Base-by-base conservation (phyloP, 805 yeast species). In the Diddensiella santjacobensis region DNA sequence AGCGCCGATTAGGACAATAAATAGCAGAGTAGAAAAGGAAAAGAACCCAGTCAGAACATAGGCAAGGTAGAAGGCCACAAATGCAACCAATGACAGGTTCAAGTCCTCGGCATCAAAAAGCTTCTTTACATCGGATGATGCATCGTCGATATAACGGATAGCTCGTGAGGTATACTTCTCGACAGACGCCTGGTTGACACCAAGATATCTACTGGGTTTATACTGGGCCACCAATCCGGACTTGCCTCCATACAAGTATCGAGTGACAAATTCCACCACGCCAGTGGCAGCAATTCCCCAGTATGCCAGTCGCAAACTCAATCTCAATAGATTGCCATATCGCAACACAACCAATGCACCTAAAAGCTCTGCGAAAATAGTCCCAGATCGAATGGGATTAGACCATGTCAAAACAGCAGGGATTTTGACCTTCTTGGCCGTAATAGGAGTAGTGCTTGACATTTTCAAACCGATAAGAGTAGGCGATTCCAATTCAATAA, bases 201-300 rank as follows among this genome's bases (percentile, higher is more conserved):
- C 69, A 63, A 64, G 68, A 53, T 67, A 64, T 57, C 75, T 72
- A n/a, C 78, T 71, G 47, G 93, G 87, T 65, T 77, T 82, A 74
- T 84, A 81, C 59, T 81, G 79, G 52, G 89, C 77, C 52, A 91
- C 83, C 54, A 90, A 74, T 17, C 97, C 96, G 44, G 68, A 68
- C 47, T 53, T 42, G 62, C 75, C 72, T 56, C 96, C 96, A 43
- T 86, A 75, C 56, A 84, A 68, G 38, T 80, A 59, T 63, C 84
- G 84, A 53, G 95, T 84, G 49, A 75, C 73, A 62, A 82, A 85
- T 72, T 90, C 97, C 48, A 83, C 85, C 48, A 78, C 73, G 45
- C 89, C 93, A 43, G 91, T 76, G 23, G 77, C 56, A 45, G 76
- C 70, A 53, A 89, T 73, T 22, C 76, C 80, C 53, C 81, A 67